These are phyloP conservation scores for Xylaria sp. DNA, from an alignment of 2,329 filamentous ascomycete genomes.

Conservation along the genomic window DNA sequence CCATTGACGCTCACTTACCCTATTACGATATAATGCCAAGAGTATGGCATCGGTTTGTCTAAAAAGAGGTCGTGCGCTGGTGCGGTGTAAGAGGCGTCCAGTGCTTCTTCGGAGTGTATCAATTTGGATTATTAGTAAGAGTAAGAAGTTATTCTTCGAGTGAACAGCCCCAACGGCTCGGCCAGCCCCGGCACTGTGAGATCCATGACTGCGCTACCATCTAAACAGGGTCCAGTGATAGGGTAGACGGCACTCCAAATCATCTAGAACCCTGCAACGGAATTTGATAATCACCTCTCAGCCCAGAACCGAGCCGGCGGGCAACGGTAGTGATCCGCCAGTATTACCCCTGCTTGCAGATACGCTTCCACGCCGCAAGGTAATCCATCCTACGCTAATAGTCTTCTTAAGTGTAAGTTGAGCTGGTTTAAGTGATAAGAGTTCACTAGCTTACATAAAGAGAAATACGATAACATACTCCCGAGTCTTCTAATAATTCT, in stretches of 20 bases:
- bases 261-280: conserved; percentile 10
- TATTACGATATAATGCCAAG: conserved; percentile 29
- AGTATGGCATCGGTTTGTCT: conserved; percentile 1
- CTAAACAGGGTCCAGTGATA: conserved; percentile 2
- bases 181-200: not conserved
- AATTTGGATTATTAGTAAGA: conserved; percentile 12
- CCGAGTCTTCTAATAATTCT: no score
- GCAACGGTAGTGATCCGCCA: not conserved
- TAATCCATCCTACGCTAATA: not conserved
- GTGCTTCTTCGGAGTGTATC: conserved; percentile 1
- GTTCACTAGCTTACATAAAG: not conserved
- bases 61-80: not conserved
- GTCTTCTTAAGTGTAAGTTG: not conserved
- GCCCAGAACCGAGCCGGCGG: not conserved
- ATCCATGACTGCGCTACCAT: conserved; percentile 19
- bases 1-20: conserved; percentile 8
- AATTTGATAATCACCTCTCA: conserved; percentile 21
- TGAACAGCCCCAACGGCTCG: not conserved
- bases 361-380: not conserved
- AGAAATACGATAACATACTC: not conserved
- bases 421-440: not conserved
- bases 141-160: not conserved
- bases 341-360: not conserved
- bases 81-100: not conserved
- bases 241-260: conserved; percentile 12